Evolutionary conservation across 1,284 basidiomycete genomes (phyloP).

Genomic region (Neotropicomus parvogracilis): DNA sequence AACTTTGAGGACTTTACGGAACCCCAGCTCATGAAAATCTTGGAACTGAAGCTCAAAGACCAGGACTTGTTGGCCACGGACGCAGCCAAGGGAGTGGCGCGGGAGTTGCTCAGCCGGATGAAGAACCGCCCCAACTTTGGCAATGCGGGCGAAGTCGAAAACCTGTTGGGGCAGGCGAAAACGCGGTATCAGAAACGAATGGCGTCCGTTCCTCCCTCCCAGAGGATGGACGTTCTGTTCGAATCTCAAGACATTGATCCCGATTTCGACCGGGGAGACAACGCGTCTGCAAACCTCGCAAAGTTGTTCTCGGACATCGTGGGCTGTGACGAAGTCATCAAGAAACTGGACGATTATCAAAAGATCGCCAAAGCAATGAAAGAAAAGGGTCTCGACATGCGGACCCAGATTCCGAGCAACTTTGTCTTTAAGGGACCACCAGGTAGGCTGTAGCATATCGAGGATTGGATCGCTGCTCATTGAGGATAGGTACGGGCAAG

Average conservation of each 20-base stretch:
- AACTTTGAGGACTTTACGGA: slow-evolving; percentile 62
- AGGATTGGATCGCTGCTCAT: background rate
- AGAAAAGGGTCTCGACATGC: slow-evolving; percentile 39
- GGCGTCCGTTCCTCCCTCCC: slow-evolving; percentile 29
- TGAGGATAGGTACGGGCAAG: slow-evolving; percentile 37
- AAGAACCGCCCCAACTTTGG: slow-evolving; percentile 62
- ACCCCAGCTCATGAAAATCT: slow-evolving; percentile 46
- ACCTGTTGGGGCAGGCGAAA: slow-evolving; percentile 55
- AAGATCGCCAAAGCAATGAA: slow-evolving; percentile 45
- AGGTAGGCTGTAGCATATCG: slow-evolving; percentile 15
- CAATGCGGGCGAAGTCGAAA: slow-evolving; percentile 67
- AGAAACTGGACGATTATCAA: slow-evolving; percentile 49
- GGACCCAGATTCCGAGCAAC: slow-evolving; percentile 55
- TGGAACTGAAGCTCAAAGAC: slow-evolving; percentile 52
- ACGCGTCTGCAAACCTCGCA: slow-evolving; percentile 48
- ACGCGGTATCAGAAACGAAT: slow-evolving; percentile 45
- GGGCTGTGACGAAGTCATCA: slow-evolving; percentile 52
- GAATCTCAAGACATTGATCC: slow-evolving; percentile 62
- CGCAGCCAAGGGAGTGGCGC: slow-evolving; percentile 51
- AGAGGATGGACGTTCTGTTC: slow-evolving; percentile 45
- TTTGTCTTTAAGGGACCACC: slow-evolving; percentile 73
- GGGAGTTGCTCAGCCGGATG: slow-evolving; percentile 48
- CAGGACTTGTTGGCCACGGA: slow-evolving; percentile 57
- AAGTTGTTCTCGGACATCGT: slow-evolving; percentile 61
- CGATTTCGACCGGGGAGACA: slow-evolving; percentile 45